phyloP scores from a whole-genome alignment of 2,329 filamentous ascomycete species.

The Fusarium siculi region DNA sequence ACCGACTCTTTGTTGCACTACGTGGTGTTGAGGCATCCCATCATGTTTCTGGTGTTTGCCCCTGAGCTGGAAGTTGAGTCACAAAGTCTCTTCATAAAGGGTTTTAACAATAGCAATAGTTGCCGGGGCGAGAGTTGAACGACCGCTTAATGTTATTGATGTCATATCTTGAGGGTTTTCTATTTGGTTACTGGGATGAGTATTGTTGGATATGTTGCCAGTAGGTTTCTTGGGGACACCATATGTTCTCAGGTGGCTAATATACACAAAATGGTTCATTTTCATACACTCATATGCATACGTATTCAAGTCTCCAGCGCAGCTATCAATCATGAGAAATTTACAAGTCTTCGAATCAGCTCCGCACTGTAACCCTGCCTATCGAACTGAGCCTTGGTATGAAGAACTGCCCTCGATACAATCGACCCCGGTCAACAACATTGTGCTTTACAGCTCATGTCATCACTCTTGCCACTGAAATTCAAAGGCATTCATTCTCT shows the following conservation, averaged over 20 bases:
- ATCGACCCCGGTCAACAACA: neutral
- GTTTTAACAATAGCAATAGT: neutral
- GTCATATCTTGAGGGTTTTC: neutral
- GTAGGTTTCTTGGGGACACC: neutral
- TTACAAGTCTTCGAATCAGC: neutral
- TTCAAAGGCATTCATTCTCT: neutral
- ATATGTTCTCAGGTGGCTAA: neutral
- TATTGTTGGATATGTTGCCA: neutral
- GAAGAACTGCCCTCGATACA: neutral
- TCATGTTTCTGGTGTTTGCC: slow-evolving; percentile 28
- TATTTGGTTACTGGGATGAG: neutral
- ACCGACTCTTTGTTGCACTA: slow-evolving; percentile 26
- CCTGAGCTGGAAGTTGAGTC: slow-evolving; percentile 7
- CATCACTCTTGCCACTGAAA: slow-evolving; percentile 6
- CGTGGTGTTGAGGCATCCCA: slow-evolving; percentile 25
- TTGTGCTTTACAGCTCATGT: neutral
- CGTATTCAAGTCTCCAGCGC: neutral
- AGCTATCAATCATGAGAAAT: neutral
- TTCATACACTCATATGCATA: neutral
- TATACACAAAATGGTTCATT: neutral
- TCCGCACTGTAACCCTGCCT: neutral
- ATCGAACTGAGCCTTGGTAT: neutral
- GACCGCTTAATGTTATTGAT: neutral
- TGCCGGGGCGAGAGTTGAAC: too few species aligned
- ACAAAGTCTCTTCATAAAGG: neutral